A percentile compares a stretch with the other conserved stretches of the same genome.
Conservation (phyloP, 768 basidiomycete genomes). For the Macrolepiota dolichaula region DNA sequence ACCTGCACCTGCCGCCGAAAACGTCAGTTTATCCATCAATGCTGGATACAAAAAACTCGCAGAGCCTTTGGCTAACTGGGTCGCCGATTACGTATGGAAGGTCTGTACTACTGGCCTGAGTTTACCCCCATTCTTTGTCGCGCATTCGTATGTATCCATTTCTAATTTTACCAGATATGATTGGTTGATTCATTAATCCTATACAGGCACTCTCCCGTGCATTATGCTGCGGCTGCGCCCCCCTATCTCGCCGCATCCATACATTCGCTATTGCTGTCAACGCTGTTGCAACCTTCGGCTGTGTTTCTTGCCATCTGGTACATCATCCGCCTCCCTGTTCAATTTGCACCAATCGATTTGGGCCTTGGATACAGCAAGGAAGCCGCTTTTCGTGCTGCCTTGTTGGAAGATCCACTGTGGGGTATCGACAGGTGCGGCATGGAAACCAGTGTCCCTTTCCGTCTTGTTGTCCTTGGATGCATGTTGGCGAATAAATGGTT, state of each 20-base stretch:
- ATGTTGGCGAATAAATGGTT: conserved; percentile 90
- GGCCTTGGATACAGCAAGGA: conserved; percentile 56
- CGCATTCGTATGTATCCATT: conserved; percentile 50
- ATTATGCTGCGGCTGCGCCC: conserved; percentile 47
- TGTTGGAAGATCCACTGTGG: conserved; percentile 48
- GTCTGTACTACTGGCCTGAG: conserved; percentile 71
- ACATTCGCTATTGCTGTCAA: conserved; percentile 73
- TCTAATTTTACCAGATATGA: conserved; percentile 1
- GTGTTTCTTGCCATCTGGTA: conserved; percentile 81
- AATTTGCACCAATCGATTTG: conserved; percentile 50
- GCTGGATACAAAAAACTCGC: conserved; percentile 66
- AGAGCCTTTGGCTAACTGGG: conserved; percentile 77
- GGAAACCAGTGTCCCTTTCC: conserved; percentile 65
- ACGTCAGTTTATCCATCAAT: conserved; percentile 48
- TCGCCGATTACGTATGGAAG: conserved; percentile 79
- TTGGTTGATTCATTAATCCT: conserved; percentile 5
- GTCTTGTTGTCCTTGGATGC: conserved; percentile 73
- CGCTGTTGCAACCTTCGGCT: conserved; percentile 78
- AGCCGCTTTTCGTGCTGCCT: conserved; percentile 56
- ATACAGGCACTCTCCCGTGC: conserved; percentile 16
- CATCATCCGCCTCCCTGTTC: conserved; percentile 72
- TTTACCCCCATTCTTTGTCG: conserved; percentile 50
- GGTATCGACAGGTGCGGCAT: conserved; percentile 44
- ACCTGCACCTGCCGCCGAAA: conserved; percentile 37
- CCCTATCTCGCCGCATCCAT: conserved; percentile 55